phyloP scores from a whole-genome alignment of 768 basidiomycete genomes.

The Cantharellus anzutake region DNA sequence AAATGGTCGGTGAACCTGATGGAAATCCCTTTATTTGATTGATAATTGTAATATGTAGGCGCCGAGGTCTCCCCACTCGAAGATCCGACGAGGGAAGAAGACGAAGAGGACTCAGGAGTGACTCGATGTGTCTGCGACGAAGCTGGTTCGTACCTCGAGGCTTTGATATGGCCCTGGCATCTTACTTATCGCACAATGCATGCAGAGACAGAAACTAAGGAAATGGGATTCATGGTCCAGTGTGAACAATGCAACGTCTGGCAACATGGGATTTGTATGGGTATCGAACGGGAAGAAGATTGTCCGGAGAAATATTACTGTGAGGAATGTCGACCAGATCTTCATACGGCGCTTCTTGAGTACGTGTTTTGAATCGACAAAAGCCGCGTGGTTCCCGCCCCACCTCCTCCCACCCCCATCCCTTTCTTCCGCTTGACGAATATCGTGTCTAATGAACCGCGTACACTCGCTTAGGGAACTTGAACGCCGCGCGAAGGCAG shows the following conservation, averaged over 20 bases:
- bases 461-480: constrained; percentile 7
- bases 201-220: constrained; percentile 21
- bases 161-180: not conserved
- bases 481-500: not conserved
- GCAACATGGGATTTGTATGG: constrained; percentile 97
- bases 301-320: constrained; percentile 78
- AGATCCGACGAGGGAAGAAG: not conserved
- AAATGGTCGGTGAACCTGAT: not conserved
- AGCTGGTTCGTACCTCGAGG: not conserved
- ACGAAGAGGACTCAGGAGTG: not conserved
- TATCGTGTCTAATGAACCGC: constrained; percentile 4
- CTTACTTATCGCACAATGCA: too few species aligned
- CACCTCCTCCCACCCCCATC: constrained; percentile 1
- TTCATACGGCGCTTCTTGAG: constrained; percentile 70
- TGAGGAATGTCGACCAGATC: constrained; percentile 77
- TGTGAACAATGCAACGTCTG: constrained; percentile 95
- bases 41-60: not conserved
- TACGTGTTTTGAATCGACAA: constrained; percentile 21
- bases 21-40: not conserved
- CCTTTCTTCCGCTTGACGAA: not conserved
- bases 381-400: constrained; percentile 9
- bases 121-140: not conserved
- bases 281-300: constrained; percentile 59
- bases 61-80: not conserved
- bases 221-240: constrained; percentile 90